Base-by-base conservation (phyloP, 371 early-diverging fungal genomes). In the Syncephalastrum monosporum region DNA sequence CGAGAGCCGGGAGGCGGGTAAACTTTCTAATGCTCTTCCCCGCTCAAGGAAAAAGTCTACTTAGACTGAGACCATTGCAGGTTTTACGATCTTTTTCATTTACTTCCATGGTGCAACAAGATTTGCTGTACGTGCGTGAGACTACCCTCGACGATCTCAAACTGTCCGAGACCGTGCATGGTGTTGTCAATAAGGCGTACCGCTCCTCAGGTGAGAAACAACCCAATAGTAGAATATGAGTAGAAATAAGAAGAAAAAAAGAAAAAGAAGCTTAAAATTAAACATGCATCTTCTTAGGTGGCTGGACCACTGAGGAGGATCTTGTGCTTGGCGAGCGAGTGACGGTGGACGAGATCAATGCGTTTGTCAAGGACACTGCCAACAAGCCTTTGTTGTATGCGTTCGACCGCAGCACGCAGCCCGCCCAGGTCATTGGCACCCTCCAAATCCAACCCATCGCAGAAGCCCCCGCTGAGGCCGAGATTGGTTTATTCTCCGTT, bases 401-500 rank as follows among this genome's bases (percentile, higher is more conserved):
- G 1, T 53, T 70, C 46, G 63, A 71, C 24, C 46, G 38, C 38
- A 49, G 24, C n/a, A 25, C 19, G 19, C 16, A 33, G 38, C 38
- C 38, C 10, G 38, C 38, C 12, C 38, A 33, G 8, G 57, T 74
- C 2, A 65, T 74, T 8, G 75, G 75, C 6, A 74, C 75, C 4
- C 56, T 74, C 16, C 71, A 68, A 41, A 53, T 74, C 1, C 69
- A 71, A 53, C 60, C 56, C 14, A 41, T 41, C 0, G 55, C 57
- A 5, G 57, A 23, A 12, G 55, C 23, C 3, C 23, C 48, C n/a
- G 17, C 16, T 14, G 60, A 59, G 25, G 62, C 57, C 38, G 72
- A 68, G 50, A 56, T 78, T 14, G 77, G 81, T 7, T 63, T 80
- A 16, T 73, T 82, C 45, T 72, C 77, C 41, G 81, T 82, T 8